These are phyloP conservation scores for Paxillus involutus DNA, from an alignment of 768 basidiomycete species.

Conservation along the genomic window DNA sequence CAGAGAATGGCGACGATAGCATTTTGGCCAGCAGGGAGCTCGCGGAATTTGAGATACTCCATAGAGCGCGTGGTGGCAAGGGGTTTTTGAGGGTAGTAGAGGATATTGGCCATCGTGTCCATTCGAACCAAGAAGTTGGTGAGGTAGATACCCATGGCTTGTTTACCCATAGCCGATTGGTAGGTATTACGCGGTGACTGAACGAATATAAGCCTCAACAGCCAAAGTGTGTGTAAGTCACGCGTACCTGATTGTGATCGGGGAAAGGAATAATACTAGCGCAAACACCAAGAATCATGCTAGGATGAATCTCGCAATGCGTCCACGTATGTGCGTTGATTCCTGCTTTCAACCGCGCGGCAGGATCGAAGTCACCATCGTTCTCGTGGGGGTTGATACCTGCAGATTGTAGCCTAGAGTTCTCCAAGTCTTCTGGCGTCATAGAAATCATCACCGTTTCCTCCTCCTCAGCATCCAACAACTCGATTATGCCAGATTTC, in stretches of 20 bases:
- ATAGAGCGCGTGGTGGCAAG: slow-evolving; percentile 98
- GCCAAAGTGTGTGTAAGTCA: not conserved
- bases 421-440: slow-evolving; percentile 94
- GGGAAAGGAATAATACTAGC: slow-evolving; percentile 99
- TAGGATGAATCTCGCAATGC: slow-evolving; percentile 98
- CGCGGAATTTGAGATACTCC: slow-evolving; percentile 99
- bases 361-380: slow-evolving; percentile 78
- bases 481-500: slow-evolving; percentile 86
- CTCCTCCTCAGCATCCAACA: slow-evolving; percentile 97
- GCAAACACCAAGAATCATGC: slow-evolving; percentile 98
- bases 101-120: slow-evolving; percentile 99
- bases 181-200: slow-evolving; percentile 99
- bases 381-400: slow-evolving; percentile 58
- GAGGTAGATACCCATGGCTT: slow-evolving; percentile 99
- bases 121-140: slow-evolving; percentile 98
- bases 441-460: slow-evolving; percentile 99
- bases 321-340: slow-evolving; percentile 92
- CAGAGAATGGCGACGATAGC: slow-evolving; percentile 98
- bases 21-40: slow-evolving; percentile 98
- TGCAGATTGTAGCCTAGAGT: slow-evolving; percentile 65
- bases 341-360: slow-evolving; percentile 83
- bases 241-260: slow-evolving; percentile 93
- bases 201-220: slow-evolving; percentile 4
- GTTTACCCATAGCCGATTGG: slow-evolving; percentile 99
- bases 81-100: slow-evolving; percentile 99